A percentile compares a stretch with the other conserved stretches of the same genome.
phyloP scores from a whole-genome alignment of 106 monocot genomes.

The Dioscorea alata region DNA sequence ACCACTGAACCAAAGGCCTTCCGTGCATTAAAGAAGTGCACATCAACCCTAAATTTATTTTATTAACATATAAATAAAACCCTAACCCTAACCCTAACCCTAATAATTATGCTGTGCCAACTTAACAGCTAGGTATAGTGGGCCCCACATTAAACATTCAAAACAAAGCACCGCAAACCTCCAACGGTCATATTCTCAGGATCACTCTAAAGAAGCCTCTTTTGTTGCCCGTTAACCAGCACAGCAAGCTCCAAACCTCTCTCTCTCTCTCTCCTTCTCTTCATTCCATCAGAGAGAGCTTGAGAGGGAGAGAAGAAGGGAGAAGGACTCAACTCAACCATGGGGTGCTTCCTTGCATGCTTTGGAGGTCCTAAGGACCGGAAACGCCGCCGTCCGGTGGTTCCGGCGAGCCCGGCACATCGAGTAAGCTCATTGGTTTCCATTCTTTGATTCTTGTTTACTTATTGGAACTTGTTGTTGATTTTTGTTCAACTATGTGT shows the following conservation, averaged over 20 bases:
- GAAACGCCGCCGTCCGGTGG: conserved; percentile 13
- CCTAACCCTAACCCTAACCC: no score
- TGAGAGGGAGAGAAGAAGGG: conserved; percentile 8
- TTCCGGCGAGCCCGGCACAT: conserved; percentile 2
- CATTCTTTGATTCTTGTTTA: background rate
- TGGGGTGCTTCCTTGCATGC: conserved; percentile 73
- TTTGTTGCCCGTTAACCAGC: background rate
- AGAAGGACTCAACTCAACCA: conserved; percentile 4
- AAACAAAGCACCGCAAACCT: no score
- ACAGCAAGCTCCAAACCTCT: background rate
- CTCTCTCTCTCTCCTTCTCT: background rate
- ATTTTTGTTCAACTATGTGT: background rate
- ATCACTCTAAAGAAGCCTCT: conserved; percentile 11
- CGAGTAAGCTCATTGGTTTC: background rate
- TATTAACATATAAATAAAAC: no score
- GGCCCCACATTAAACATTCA: no score
- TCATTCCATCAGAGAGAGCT: background rate
- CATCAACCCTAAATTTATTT: no score
- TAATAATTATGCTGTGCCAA: no score
- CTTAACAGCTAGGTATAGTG: no score
- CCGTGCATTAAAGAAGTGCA: no score
- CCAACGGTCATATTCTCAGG: conserved; percentile 47
- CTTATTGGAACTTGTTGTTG: background rate
- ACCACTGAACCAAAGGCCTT: no score
- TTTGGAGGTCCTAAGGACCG: conserved; percentile 46